Conservation (phyloP, 305 asterid genomes). For the Fraxinus velutina region DNA sequence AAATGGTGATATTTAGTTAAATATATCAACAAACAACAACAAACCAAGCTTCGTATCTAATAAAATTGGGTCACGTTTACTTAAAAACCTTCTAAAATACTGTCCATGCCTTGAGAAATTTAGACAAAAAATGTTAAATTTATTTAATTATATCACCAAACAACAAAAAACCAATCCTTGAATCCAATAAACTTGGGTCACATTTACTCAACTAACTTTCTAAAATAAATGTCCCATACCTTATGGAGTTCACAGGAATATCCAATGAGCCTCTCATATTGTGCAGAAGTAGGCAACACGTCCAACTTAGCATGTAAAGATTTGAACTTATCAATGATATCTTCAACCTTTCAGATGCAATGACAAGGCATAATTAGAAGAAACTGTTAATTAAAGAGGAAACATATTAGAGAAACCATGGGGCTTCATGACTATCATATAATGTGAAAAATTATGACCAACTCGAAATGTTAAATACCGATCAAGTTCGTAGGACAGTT, state of each 20-base stretch:
- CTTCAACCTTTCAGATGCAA: conserved; percentile 63
- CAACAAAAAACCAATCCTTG: neutral
- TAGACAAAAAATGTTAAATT: conserved; percentile 2
- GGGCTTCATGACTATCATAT: neutral
- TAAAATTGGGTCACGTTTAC: neutral
- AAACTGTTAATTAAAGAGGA: conserved; percentile 20
- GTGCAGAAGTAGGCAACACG: conserved; percentile 53
- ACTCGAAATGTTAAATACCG: neutral
- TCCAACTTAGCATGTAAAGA: conserved; percentile 49
- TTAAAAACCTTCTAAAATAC: conserved; percentile 7
- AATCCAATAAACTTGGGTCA: neutral
- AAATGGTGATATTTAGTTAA: neutral
- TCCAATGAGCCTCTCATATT: conserved; percentile 58
- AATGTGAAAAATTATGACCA: conserved; percentile 14
- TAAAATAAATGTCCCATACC: conserved; percentile 42
- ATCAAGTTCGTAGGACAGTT: conserved; percentile 12
- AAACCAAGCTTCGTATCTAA: neutral
- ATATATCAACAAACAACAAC: neutral
- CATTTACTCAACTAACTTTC: conserved; percentile 12
- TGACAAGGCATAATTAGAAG: conserved; percentile 27
- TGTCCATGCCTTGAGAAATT: conserved; percentile 52
- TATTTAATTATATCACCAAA: neutral
- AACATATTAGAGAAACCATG: conserved; percentile 13
- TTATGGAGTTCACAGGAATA: conserved; percentile 54
- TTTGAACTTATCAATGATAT: conserved; percentile 47